Conservation (phyloP, 1,139 yeast species). For the Protomyces pachydermus region DNA sequence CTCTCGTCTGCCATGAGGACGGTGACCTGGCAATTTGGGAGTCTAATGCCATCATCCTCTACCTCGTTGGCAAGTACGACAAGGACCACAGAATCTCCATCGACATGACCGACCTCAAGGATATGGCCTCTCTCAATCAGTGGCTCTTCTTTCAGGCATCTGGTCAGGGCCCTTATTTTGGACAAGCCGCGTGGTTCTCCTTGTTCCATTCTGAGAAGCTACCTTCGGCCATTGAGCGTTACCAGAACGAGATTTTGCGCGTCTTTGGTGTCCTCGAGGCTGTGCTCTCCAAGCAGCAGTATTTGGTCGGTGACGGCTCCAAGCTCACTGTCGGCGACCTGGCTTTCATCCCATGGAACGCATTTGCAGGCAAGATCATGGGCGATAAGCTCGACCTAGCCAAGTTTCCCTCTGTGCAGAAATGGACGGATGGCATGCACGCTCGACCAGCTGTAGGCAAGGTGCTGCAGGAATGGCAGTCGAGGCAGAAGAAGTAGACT, state of each 20-base stretch:
- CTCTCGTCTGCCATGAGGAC: constrained; percentile 24
- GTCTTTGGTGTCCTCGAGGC: constrained; percentile 92
- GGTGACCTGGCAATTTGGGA: constrained; percentile 28
- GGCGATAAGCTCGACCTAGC: constrained; percentile 12
- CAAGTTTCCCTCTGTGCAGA: constrained; percentile 13
- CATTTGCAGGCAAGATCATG: constrained; percentile 7
- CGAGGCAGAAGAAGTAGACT: neutral
- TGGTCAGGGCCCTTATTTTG: constrained; percentile 79
- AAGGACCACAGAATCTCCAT: constrained; percentile 69
- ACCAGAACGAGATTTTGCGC: constrained; percentile 87
- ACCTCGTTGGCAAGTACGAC: constrained; percentile 61
- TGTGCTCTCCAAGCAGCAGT: constrained; percentile 91
- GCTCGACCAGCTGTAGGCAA: constrained; percentile 18
- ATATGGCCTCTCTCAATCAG: constrained; percentile 67
- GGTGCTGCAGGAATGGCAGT: constrained; percentile 11
- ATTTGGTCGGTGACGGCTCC: constrained; percentile 41
- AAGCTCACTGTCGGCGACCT: constrained; percentile 27
- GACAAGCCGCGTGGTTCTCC: constrained; percentile 90
- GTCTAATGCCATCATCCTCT: constrained; percentile 28
- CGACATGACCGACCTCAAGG: constrained; percentile 63
- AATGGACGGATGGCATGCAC: constrained; percentile 14
- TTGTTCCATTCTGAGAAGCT: constrained; percentile 85
- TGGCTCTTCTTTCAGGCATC: constrained; percentile 57
- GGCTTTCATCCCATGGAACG: constrained; percentile 28
- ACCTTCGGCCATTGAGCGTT: constrained; percentile 83